Percentiles rank a stretch among this genome's conserved stretches.
These are phyloP conservation scores for Acephala macrosclerotiorum DNA, from an alignment of 2,329 filamentous ascomycete genomes.

Conservation along the genomic window DNA sequence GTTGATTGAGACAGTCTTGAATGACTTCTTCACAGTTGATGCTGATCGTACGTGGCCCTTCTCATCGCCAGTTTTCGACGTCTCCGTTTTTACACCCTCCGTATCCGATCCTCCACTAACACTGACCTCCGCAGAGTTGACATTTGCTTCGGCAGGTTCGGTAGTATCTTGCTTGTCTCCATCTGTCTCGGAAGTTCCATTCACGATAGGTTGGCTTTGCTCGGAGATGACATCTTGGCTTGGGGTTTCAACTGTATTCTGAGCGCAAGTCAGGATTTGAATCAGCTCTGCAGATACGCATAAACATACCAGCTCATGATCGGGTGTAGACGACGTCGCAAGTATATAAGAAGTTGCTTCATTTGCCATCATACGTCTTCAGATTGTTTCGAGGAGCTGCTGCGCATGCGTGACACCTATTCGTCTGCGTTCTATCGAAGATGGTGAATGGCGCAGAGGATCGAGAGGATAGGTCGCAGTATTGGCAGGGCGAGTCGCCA, in stretches of 20 bases:
- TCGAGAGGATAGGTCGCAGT: constrained; percentile 15
- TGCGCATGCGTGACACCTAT: constrained; percentile 44
- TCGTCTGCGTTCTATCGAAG: constrained; percentile 28
- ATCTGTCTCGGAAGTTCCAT: constrained; percentile 56
- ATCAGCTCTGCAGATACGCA: neutral
- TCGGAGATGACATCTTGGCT: constrained; percentile 55
- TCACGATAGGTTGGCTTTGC: constrained; percentile 46
- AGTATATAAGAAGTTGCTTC: constrained; percentile 61
- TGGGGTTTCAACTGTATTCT: constrained; percentile 54
- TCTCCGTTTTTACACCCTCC: constrained; percentile 69
- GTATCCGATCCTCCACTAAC: constrained; percentile 79
- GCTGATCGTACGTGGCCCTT: constrained; percentile 65
- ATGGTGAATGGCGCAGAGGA: constrained; percentile 13
- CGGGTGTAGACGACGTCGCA: constrained; percentile 43
- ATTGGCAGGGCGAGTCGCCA: constrained; percentile 4
- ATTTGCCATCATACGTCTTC: constrained; percentile 70
- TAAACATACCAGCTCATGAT: constrained; percentile 44
- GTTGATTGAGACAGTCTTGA: constrained; percentile 87
- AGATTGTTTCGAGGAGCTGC: constrained; percentile 42
- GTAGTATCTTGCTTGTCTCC: constrained; percentile 60
- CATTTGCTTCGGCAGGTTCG: constrained; percentile 63
- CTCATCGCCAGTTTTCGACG: constrained; percentile 60
- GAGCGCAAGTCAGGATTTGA: constrained; percentile 36
- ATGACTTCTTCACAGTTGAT: constrained; percentile 76
- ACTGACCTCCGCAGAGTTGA: constrained; percentile 71